These are phyloP conservation scores for Bacidia gigantensis DNA, from an alignment of 495 filamentous ascomycete species.

Conservation along the genomic window DNA sequence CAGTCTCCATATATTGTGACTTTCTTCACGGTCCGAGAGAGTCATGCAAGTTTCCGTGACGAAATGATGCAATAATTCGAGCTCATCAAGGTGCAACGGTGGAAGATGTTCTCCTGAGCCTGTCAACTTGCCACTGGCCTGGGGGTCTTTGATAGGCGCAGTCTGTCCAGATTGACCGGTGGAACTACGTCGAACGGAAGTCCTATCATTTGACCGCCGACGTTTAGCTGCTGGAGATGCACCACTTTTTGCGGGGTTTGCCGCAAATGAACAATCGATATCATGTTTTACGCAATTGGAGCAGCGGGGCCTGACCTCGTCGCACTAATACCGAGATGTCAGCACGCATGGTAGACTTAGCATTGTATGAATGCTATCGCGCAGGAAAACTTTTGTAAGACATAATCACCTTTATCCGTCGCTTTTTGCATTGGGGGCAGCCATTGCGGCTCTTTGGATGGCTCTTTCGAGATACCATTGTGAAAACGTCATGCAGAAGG, in stretches of 20 bases:
- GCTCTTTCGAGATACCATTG: slow-evolving; percentile 18
- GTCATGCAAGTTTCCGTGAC: slow-evolving; percentile 24
- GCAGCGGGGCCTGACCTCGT: slow-evolving; percentile 19
- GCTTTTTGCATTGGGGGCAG: slow-evolving; percentile 18
- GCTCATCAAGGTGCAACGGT: slow-evolving; percentile 18
- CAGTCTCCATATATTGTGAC: slow-evolving; percentile 25
- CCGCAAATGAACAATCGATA: slow-evolving; percentile 23
- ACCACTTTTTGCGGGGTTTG: slow-evolving; percentile 4
- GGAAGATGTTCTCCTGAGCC: slow-evolving; percentile 22
- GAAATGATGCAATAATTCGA: slow-evolving; percentile 30
- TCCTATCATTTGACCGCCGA: slow-evolving; percentile 2
- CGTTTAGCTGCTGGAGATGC: slow-evolving; percentile 7
- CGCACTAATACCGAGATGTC: slow-evolving; percentile 9
- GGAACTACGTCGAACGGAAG: slow-evolving; percentile 1
- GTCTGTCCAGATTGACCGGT: neutral
- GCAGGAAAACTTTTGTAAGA: too few species aligned
- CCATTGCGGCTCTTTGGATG: slow-evolving; percentile 19
- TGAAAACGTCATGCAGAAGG: neutral
- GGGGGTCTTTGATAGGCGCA: neutral
- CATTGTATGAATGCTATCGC: neutral
- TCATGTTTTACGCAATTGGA: slow-evolving; percentile 26
- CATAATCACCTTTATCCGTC: slow-evolving; percentile 20
- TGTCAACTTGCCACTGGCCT: neutral
- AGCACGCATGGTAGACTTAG: neutral
- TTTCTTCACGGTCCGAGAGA: slow-evolving; percentile 18